Evolutionary conservation across 371 early-diverging fungal species (phyloP), one percentile per base, ranked within the genome.

Genomic region (Capillidium rhysosporum): DNA sequence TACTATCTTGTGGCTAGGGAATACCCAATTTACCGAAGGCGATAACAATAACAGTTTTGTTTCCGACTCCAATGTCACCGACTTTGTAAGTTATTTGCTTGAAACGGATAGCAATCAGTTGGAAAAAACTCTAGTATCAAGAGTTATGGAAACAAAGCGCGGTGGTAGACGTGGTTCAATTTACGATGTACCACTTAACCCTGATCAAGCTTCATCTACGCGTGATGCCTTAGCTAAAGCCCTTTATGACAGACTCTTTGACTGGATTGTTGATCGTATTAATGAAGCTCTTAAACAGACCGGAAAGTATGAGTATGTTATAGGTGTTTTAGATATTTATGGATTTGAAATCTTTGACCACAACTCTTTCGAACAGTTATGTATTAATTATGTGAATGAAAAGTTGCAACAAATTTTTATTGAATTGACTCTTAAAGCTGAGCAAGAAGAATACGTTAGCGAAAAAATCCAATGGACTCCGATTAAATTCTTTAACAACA

Each of bases 381-480:
- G 98, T 70, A 99, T 99, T 72, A 99, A 99, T 73, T 99, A 98
- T 59, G 98, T 98, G 55, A 99, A 99, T 70, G 99, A 99, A 64
- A 92, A 93, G 67, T 73, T 99, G 57, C 99, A 99, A 64, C 99
- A 99, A 64, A 98, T 98, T 62, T 99, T 99, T 61, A 99, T 99
- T 55, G 92, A 92, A 63, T 70, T 94, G 56, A 90, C 98, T n/a
- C 80, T 98, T 48, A 88, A 89, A 65, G 81, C 93, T 0, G 97
- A 98, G 67, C 96, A 95, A 69, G 96, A 95, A 66, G 96, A 95
- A 63, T 95, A 95, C 59, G 86, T 88, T 26, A 76, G 82, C n/a
- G 96, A 91, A 69, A 82, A 89, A 47, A 98, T 99, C 60, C 75
- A 96, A 58, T 99, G 99, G 88, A 91, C 95, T n/a, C 98, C 94